These are phyloP conservation scores for Trichophaea hybrida DNA, from an alignment of 2,329 filamentous ascomycete genomes.

Conservation along the genomic window DNA sequence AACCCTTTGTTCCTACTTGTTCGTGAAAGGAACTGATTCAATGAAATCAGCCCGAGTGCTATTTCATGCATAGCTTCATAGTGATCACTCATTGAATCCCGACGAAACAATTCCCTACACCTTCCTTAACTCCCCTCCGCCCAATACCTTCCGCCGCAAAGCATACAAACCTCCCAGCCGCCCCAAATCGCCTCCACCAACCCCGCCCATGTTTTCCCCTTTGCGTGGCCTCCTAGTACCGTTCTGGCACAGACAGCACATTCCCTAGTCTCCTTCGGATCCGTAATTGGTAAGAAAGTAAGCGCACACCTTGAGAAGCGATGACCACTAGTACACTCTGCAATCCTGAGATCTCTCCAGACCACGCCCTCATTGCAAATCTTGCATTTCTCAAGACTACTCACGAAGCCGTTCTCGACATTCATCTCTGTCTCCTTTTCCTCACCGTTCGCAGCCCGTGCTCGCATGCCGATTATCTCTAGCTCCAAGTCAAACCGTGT, in stretches of 20 bases:
- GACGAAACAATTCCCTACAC: neutral
- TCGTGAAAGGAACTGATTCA: no score
- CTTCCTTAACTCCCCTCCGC: constrained; percentile 6
- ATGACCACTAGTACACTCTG: constrained; percentile 21
- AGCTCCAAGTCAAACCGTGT: constrained; percentile 15
- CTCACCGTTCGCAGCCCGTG: neutral
- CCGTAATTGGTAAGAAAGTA: constrained; percentile 22
- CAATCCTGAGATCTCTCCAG: constrained; percentile 21
- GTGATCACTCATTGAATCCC: neutral
- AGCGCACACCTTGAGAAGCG: constrained; percentile 21
- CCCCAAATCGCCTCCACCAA: constrained; percentile 13
- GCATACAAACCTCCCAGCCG: constrained; percentile 23
- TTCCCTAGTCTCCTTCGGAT: constrained; percentile 18
- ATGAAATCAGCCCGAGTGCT: no score
- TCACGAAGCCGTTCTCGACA: constrained; percentile 15
- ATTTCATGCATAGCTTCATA: no score
- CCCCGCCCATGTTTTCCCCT: neutral
- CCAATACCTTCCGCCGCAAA: constrained; percentile 24
- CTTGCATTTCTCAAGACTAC: constrained; percentile 19
- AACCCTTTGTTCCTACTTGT: no score
- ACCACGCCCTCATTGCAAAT: constrained; percentile 19
- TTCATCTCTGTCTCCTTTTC: neutral
- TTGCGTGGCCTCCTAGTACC: constrained; percentile 12
- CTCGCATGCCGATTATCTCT: constrained; percentile 12
- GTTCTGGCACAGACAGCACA: constrained; percentile 21